phyloP scores from a whole-genome alignment of 2,329 filamentous ascomycete species.

The Paraphoma sp. region DNA sequence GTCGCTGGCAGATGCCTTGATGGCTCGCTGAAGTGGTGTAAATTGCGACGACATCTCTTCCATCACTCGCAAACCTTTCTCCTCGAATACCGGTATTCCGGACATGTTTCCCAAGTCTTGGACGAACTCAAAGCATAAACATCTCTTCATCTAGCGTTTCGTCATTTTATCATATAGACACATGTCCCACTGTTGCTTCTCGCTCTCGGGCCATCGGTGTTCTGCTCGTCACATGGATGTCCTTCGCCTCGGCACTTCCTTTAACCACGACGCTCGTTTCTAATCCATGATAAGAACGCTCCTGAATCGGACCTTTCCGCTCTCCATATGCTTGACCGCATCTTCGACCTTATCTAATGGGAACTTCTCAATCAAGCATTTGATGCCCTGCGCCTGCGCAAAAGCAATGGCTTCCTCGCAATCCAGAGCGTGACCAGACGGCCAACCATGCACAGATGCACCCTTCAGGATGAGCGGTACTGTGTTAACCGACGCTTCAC shows the following conservation, averaged over 20 bases:
- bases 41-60: not conserved
- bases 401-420: conserved; percentile 61
- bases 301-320: conserved; percentile 59
- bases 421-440: conserved; percentile 60
- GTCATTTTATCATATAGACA: conserved; percentile 5
- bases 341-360: conserved; percentile 58
- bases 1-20: conserved; percentile 6
- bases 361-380: conserved; percentile 63
- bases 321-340: conserved; percentile 58
- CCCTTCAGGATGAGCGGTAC: conserved; percentile 55
- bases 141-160: conserved; percentile 15
- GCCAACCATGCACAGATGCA: conserved; percentile 59
- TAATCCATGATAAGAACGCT: conserved; percentile 58
- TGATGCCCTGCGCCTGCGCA: conserved; percentile 54
- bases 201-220: too few species aligned
- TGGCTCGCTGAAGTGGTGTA: not conserved
- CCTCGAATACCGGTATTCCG: too few species aligned
- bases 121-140: conserved; percentile 6
- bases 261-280: not conserved
- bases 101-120: too few species aligned
- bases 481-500: conserved; percentile 54
- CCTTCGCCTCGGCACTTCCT: not conserved
- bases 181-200: not conserved
- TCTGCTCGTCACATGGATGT: too few species aligned
- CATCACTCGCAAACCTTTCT: too few species aligned